Evolutionary conservation across 164 flowering plant species (phyloP).

Genomic region (Magnolia changhungtana): DNA sequence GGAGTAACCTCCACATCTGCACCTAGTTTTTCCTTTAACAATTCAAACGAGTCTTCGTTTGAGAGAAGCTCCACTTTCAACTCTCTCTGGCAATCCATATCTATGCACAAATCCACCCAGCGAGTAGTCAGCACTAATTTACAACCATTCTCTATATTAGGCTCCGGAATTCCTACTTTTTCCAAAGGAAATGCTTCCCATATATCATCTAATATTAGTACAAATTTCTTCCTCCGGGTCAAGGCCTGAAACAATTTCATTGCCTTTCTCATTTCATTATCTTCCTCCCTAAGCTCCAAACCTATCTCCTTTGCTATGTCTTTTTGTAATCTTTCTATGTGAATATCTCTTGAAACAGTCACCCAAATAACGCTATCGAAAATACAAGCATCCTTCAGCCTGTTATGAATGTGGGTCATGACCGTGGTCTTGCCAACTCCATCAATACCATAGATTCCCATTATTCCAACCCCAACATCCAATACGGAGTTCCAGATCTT

Average conservation of each 20-base stretch:
- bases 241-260: background rate
- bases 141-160: background rate
- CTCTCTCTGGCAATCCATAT: background rate
- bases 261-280: background rate
- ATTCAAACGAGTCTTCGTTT: background rate
- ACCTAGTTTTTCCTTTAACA: constrained; percentile 3
- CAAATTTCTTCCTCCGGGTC: background rate
- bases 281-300: background rate
- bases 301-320: background rate
- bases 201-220: constrained; percentile 10
- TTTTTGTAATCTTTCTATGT: background rate
- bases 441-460: constrained; percentile 10
- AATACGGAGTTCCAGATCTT: background rate
- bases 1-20: background rate
- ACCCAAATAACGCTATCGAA: background rate
- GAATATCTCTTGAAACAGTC: background rate
- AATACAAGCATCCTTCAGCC: no score
- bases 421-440: constrained; percentile 9
- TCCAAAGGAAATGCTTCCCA: background rate
- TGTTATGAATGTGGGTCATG: background rate
- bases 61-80: constrained; percentile 2
- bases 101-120: background rate
- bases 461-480: background rate
- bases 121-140: constrained; percentile 1
- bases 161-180: constrained; percentile 4